A percentile compares a stretch with the other conserved stretches of the same genome.
Evolutionary conservation across 1,284 basidiomycete species (phyloP).

Genomic region (Cystobasidium slooffiae): DNA sequence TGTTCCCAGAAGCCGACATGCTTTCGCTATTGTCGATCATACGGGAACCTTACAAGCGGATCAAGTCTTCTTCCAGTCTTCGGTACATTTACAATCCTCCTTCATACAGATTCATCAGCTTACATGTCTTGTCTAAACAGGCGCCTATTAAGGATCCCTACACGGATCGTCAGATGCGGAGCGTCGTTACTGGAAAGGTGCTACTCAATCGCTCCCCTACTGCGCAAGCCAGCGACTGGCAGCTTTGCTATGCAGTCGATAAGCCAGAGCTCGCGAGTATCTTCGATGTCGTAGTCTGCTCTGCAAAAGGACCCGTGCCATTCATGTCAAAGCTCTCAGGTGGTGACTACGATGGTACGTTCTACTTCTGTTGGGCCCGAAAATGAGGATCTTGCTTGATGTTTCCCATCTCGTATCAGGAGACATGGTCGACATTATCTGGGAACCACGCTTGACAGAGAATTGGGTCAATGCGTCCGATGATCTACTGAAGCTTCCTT

Average conservation of each 20-base stretch:
- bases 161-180: constrained; percentile 30
- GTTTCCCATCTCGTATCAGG: too few relatives aligned
- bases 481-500: constrained; percentile 50
- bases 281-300: constrained; percentile 54
- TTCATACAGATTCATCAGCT: not conserved
- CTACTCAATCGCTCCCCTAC: constrained; percentile 53
- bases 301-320: constrained; percentile 47
- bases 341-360: constrained; percentile 53
- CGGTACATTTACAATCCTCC: constrained; percentile 3
- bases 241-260: constrained; percentile 51
- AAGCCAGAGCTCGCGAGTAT: constrained; percentile 46
- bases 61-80: constrained; percentile 53
- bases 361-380: too few relatives aligned
- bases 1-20: constrained; percentile 44
- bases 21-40: constrained; percentile 46
- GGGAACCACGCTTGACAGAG: constrained; percentile 47
- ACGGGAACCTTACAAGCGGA: constrained; percentile 51
- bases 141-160: constrained; percentile 45
- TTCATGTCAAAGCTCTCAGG: constrained; percentile 52
- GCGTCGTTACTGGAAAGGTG: constrained; percentile 50
- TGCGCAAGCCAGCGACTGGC: constrained; percentile 54
- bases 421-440: constrained; percentile 52
- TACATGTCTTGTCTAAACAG: not conserved
- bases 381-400: too few relatives aligned
- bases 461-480: constrained; percentile 48